Conservation (phyloP, 441 rosid species). For the Sinapis alba region DNA sequence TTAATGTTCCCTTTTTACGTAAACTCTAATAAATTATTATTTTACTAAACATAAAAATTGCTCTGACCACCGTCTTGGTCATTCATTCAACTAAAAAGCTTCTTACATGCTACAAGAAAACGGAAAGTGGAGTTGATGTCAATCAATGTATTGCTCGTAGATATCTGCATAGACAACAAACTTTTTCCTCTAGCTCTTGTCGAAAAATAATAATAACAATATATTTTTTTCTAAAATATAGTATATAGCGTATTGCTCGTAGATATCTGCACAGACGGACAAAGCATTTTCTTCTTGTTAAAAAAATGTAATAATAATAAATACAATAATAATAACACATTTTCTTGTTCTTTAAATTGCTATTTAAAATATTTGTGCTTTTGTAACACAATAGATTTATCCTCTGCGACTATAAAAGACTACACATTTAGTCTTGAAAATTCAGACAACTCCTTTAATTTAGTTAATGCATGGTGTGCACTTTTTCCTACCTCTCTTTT, state of each 20-base stretch:
- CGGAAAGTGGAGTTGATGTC: constrained; percentile 27
- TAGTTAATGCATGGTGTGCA: constrained; percentile 27
- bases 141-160: constrained; percentile 5
- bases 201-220: neutral
- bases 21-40: constrained; percentile 4
- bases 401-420: neutral
- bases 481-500: constrained; percentile 15
- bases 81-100: constrained; percentile 19
- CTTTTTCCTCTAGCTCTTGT: neutral
- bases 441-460: constrained; percentile 20
- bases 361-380: neutral
- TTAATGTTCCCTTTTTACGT: neutral
- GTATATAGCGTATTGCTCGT: neutral
- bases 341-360: no score
- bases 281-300: constrained; percentile 2
- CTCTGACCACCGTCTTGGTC: constrained; percentile 23
- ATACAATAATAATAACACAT: no score
- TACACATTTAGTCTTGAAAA: neutral
- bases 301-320: no score
- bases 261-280: constrained; percentile 1
- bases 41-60: constrained; percentile 22
- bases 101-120: constrained; percentile 21
- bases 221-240: no score
- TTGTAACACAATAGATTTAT: neutral
- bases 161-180: neutral